These are phyloP conservation scores for Phytophthora pluvialis DNA, from an alignment of 352 stramenopile genomes.

Conservation along the genomic window DNA sequence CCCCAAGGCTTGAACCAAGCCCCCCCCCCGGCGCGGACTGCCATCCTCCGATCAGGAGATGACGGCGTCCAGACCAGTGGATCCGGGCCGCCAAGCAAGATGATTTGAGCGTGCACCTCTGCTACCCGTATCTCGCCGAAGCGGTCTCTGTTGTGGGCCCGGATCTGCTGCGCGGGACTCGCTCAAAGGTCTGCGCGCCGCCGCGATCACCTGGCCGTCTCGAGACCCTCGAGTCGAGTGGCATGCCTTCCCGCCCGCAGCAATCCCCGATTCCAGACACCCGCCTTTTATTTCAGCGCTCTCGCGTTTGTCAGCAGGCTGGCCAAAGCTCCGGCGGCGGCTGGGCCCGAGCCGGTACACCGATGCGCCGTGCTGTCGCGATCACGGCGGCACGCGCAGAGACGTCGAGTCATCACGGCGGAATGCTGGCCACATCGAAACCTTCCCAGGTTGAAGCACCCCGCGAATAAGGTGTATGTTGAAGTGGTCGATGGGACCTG, in stretches of 20 bases:
- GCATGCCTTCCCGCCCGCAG: background rate
- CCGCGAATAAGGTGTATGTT: conserved; percentile 10
- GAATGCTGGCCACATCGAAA: conserved; percentile 1
- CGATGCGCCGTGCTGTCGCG: background rate
- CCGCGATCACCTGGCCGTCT: background rate
- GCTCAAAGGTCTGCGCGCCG: background rate
- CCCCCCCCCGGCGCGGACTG: conserved; percentile 1
- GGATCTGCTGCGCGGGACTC: conserved; percentile 23
- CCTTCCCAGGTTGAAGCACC: background rate
- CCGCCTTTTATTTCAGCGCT: background rate
- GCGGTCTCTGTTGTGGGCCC: conserved; percentile 13
- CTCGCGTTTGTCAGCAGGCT: conserved; percentile 11
- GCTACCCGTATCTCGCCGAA: background rate
- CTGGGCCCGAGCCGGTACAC: background rate
- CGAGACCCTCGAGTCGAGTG: background rate
- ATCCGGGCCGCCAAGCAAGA: conserved; percentile 9
- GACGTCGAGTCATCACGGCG: conserved; percentile 21
- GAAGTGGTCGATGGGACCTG: conserved; percentile 20
- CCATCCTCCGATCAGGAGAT: conserved; percentile 1
- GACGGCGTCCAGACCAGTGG: conserved; percentile 6
- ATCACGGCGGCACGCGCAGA: conserved; percentile 24
- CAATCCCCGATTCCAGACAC: background rate
- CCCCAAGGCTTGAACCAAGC: background rate
- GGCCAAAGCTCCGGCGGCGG: too few species aligned
- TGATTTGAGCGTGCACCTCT: conserved; percentile 28